These are phyloP conservation scores for Fragaria ananassa DNA, from an alignment of 306 rosid species.

Conservation along the genomic window DNA sequence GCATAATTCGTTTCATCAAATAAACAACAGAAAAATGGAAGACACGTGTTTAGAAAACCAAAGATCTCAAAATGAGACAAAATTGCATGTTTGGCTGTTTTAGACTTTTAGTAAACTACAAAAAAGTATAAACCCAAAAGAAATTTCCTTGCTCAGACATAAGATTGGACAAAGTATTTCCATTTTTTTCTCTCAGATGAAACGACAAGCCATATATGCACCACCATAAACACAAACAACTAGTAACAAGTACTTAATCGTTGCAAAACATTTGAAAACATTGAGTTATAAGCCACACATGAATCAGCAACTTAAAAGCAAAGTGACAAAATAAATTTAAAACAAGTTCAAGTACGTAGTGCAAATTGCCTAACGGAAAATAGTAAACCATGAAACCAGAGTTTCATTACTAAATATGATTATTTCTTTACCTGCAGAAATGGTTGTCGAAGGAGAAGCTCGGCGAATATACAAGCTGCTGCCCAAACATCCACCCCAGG, in stretches of 20 bases:
- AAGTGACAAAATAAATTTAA: background rate
- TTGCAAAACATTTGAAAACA: background rate
- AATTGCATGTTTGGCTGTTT: background rate
- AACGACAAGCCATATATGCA: background rate
- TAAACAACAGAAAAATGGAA: background rate
- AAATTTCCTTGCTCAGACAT: background rate
- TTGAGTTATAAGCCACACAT: background rate
- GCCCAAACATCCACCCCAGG: constrained; percentile 99
- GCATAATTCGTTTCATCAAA: background rate
- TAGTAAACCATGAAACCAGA: background rate
- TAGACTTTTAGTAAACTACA: background rate
- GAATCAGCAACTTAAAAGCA: background rate
- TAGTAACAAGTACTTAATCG: background rate
- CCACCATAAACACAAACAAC: background rate
- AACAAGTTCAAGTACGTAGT: background rate
- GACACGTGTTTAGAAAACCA: background rate
- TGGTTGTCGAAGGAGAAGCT: constrained; percentile 86
- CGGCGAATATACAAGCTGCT: constrained; percentile 94
- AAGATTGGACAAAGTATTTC: background rate
- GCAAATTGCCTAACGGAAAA: background rate
- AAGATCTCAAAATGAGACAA: background rate
- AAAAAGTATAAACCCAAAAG: background rate
- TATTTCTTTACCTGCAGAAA: constrained; percentile 68
- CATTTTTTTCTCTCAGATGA: background rate
- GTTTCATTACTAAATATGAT: background rate